Conservation (phyloP, 75 land plant genomes). For the Pinus albicaulis region DNA sequence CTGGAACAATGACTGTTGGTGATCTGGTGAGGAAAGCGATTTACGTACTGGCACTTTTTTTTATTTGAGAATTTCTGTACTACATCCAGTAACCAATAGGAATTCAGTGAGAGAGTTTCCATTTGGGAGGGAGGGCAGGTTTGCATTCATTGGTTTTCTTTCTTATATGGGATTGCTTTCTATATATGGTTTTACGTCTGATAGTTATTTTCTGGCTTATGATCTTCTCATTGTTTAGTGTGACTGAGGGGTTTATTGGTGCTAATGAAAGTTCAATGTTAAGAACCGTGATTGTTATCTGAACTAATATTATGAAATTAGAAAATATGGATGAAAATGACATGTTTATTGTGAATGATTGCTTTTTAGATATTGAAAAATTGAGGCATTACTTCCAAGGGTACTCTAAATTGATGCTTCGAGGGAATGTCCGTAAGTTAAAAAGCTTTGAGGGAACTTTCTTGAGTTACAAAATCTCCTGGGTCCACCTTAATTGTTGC, state of each 20-base stretch:
- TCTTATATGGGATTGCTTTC: background rate
- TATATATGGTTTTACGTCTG: background rate
- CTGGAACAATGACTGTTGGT: constrained; percentile 87
- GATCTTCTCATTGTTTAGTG: background rate
- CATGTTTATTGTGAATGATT: too few relatives aligned
- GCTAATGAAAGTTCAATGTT: background rate
- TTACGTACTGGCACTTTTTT: background rate
- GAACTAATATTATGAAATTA: background rate
- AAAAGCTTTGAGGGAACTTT: background rate
- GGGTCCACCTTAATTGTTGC: background rate
- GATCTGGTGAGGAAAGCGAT: constrained; percentile 64
- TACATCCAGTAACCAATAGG: background rate
- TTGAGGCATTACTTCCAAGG: background rate
- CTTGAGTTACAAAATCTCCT: too few relatives aligned
- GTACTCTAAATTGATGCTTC: background rate
- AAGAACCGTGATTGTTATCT: background rate
- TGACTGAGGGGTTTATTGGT: background rate
- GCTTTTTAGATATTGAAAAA: too few relatives aligned
- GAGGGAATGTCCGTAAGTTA: background rate
- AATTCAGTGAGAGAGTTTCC: background rate
- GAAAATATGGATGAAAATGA: background rate
- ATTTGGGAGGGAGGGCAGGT: background rate
- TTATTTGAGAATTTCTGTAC: background rate
- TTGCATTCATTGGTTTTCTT: background rate
- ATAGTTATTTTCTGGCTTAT: background rate